A percentile compares a stretch with the other conserved stretches of the same genome.
Evolutionary conservation across 495 filamentous ascomycete genomes (phyloP).

Genomic region (Physcia stellaris): DNA sequence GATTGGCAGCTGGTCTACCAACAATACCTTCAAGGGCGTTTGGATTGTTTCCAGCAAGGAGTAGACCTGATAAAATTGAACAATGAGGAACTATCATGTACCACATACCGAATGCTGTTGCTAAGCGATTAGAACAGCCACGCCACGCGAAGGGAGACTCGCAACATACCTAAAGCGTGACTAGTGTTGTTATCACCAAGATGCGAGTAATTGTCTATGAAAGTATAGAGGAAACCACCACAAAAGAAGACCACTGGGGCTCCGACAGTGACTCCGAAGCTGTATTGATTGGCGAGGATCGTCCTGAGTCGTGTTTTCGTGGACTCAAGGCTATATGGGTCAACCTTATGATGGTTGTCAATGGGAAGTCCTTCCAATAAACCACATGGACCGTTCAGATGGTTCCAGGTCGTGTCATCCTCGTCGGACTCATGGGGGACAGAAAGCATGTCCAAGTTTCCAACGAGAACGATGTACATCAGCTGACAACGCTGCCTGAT

Average conservation of each 20-base stretch:
- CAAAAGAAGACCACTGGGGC: conserved; percentile 32
- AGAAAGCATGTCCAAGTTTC: conserved; percentile 21
- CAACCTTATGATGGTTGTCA: too few species aligned
- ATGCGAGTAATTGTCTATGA: conserved; percentile 19
- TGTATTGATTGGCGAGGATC: conserved; percentile 10
- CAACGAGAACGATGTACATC: conserved; percentile 19
- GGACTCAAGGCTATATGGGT: neutral
- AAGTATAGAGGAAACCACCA: conserved; percentile 26
- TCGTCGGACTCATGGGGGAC: conserved; percentile 1
- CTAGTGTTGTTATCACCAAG: conserved; percentile 2
- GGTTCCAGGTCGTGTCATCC: conserved; percentile 2
- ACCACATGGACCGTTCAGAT: neutral
- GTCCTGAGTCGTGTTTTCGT: conserved; percentile 8
- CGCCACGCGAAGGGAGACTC: neutral
- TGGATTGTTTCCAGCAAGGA: conserved; percentile 15
- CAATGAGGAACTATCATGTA: conserved; percentile 12
- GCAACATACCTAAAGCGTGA: conserved; percentile 5
- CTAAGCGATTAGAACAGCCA: neutral
- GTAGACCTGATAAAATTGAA: conserved; percentile 13
- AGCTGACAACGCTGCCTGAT: conserved; percentile 16
- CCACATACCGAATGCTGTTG: conserved; percentile 31
- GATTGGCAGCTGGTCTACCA: neutral
- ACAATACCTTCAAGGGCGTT: conserved; percentile 9
- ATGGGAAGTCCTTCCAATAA: neutral
- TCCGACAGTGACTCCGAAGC: conserved; percentile 31